Evolutionary conservation across 2,329 filamentous ascomycete genomes (phyloP).

Genomic region (Scopulariopsis brevicaulis): DNA sequence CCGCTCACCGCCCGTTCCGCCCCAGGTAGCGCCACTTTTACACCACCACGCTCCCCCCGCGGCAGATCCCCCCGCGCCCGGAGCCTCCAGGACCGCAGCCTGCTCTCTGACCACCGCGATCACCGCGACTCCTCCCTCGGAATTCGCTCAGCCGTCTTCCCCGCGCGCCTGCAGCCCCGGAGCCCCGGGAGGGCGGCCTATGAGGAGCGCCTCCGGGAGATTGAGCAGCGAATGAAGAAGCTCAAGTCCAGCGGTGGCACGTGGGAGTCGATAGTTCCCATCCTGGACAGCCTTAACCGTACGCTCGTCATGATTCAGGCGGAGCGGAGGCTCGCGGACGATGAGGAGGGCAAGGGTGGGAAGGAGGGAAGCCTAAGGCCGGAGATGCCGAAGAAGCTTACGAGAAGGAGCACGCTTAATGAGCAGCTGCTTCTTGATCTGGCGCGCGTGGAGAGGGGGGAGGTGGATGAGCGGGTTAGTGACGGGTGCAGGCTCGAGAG

Average conservation of each 20-base stretch:
- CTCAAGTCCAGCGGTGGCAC: slow-evolving; percentile 34
- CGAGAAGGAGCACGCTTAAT: slow-evolving; percentile 14
- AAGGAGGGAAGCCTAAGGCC: neutral
- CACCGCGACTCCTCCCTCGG: slow-evolving; percentile 5
- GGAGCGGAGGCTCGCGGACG: slow-evolving; percentile 5
- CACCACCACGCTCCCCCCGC: slow-evolving; percentile 13
- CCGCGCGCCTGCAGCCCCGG: neutral
- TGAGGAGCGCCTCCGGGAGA: slow-evolving; percentile 30
- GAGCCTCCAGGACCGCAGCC: slow-evolving; percentile 13
- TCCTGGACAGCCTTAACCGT: slow-evolving; percentile 31
- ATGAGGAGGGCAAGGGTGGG: neutral
- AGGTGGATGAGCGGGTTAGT: slow-evolving; percentile 12
- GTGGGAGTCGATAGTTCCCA: slow-evolving; percentile 29
- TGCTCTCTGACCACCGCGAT: slow-evolving; percentile 19
- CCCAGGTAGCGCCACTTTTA: slow-evolving; percentile 9
- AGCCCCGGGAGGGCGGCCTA: slow-evolving; percentile 10
- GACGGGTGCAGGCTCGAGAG: slow-evolving; percentile 27
- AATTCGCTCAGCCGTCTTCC: neutral
- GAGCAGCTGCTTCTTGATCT: slow-evolving; percentile 17
- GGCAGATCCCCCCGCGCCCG: slow-evolving; percentile 2
- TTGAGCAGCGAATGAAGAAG: slow-evolving; percentile 31
- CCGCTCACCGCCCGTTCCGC: slow-evolving; percentile 10
- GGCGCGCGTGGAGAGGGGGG: slow-evolving; percentile 7
- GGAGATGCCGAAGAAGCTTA: slow-evolving; percentile 4
- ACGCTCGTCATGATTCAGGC: slow-evolving; percentile 15